Percentiles rank a stretch among this genome's conserved stretches.
phyloP scores from a whole-genome alignment of 2,329 filamentous ascomycete genomes.

The Paraphoma sp. region DNA sequence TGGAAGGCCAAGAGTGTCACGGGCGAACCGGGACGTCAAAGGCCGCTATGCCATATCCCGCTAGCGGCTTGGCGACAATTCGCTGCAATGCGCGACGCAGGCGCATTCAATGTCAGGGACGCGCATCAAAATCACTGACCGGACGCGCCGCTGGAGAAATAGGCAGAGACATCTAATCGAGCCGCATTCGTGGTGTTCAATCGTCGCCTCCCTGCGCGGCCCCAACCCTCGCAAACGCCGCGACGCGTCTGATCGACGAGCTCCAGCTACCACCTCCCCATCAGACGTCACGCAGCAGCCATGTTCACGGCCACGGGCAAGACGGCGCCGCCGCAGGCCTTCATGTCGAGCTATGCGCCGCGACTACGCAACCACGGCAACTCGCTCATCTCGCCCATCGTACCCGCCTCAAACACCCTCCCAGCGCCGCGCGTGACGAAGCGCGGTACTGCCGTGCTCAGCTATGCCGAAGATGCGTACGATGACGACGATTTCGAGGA shows the following conservation, averaged over 20 bases:
- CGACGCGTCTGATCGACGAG: constrained; percentile 42
- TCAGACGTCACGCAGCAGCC: constrained; percentile 30
- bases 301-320: constrained; percentile 51
- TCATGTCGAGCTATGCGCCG: constrained; percentile 89
- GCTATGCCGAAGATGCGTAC: constrained; percentile 96
- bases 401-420: constrained; percentile 72
- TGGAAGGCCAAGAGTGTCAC: not conserved
- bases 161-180: not conserved
- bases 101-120: constrained; percentile 31
- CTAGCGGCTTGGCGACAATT: constrained; percentile 25
- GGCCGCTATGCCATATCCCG: not conserved
- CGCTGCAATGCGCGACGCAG: constrained; percentile 23
- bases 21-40: not conserved
- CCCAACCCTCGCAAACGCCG: constrained; percentile 8
- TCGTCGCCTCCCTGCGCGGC: not conserved
- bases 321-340: constrained; percentile 75
- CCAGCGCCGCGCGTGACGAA: constrained; percentile 88
- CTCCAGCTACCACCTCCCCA: constrained; percentile 31
- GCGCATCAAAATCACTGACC: constrained; percentile 26
- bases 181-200: not conserved
- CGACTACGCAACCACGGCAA: constrained; percentile 90
- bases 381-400: constrained; percentile 84
- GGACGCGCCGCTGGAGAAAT: constrained; percentile 6
- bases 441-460: constrained; percentile 93
- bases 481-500: constrained; percentile 82